A percentile compares a stretch with the other conserved stretches of the same genome.
Conservation (phyloP, 2,329 filamentous ascomycete genomes). For the Cephalotrichum gorgonifer region DNA sequence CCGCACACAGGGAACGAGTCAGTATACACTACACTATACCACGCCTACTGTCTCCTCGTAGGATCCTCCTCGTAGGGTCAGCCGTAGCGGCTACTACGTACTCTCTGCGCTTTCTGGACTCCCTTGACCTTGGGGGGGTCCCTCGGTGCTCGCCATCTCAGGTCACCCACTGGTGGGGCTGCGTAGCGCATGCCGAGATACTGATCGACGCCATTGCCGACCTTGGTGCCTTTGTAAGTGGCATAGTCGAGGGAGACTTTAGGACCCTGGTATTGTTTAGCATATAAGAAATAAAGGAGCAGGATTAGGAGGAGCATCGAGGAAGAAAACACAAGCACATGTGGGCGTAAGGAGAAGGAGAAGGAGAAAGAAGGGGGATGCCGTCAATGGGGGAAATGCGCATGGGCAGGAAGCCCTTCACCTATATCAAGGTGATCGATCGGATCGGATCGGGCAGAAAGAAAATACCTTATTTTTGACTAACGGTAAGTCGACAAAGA, state of each 20-base stretch:
- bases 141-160: slow-evolving; percentile 39
- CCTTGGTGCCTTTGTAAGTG: slow-evolving; percentile 27
- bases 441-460: too few relatives aligned
- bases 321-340: neutral
- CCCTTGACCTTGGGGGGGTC: slow-evolving; percentile 23
- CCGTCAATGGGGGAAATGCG: too few relatives aligned
- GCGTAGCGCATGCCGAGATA: slow-evolving; percentile 42
- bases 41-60: too few relatives aligned
- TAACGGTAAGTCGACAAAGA: too few relatives aligned
- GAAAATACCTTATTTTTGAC: too few relatives aligned
- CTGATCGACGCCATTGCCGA: slow-evolving; percentile 28
- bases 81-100: slow-evolving; percentile 12
- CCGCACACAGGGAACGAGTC: too few relatives aligned
- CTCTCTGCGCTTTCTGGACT: slow-evolving; percentile 24
- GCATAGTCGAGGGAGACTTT: slow-evolving; percentile 32
- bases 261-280: neutral
- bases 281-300: neutral
- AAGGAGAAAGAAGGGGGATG: too few relatives aligned
- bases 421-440: too few relatives aligned
- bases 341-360: neutral
- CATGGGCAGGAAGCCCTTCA: too few relatives aligned
- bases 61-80: neutral
- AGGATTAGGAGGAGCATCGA: neutral
- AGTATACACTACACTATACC: too few relatives aligned
- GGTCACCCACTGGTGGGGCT: slow-evolving; percentile 34